Base-by-base conservation (phyloP, 2,329 filamentous ascomycete genomes). In the Monilinia fructigena region DNA sequence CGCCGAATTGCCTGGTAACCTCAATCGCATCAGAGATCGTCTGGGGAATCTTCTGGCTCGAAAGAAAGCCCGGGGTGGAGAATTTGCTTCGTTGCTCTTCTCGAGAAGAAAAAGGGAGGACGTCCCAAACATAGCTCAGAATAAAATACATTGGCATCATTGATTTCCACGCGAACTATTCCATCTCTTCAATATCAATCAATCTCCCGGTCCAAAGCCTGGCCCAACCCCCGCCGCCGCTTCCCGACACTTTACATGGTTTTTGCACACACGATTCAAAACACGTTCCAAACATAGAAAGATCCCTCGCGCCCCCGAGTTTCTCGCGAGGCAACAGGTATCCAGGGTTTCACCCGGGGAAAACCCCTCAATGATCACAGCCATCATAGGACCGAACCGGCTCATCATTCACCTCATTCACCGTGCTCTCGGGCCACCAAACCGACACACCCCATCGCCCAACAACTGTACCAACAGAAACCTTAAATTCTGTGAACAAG, bases 121-220 rank as follows among this genome's bases (percentile, higher is more conserved):
- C 47, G 35, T 52, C 70, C 68, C 67, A 71, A 23, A 66, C 67
- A 56, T 71, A 63, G 54, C 56, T 65, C 28, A 71, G 58, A 23
- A 66, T 55, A 14, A 69, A 55, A 47, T 71, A 71, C 54, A 12
- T 47, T 14, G 55, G 55, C 12, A 3, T 28, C 55, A 47, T 58
- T 10, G 1, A 45, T 31, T 28, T 11, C 55, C 40, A 58, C 31
- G 10, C 26, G 26, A 26, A 47, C 40, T 14, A 58, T 47, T 20
- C 20, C 55, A 58, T 58, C 8, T 47, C 16, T 14, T 12, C 40
- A 28, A 58, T 47, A n/a, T 58, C 55, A 12, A 58, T 58, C 12
- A 58, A n/a, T 47, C 55, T 31, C n/a, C 31, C 14, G 55, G 55
- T 16, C 55, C 55, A 58, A 58, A 20, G 3, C 40, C 55, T 10